A percentile compares a stretch with the other conserved stretches of the same genome.
These are phyloP conservation scores for Echeveria elegans DNA, from an alignment of 164 flowering plant species.

Conservation along the genomic window DNA sequence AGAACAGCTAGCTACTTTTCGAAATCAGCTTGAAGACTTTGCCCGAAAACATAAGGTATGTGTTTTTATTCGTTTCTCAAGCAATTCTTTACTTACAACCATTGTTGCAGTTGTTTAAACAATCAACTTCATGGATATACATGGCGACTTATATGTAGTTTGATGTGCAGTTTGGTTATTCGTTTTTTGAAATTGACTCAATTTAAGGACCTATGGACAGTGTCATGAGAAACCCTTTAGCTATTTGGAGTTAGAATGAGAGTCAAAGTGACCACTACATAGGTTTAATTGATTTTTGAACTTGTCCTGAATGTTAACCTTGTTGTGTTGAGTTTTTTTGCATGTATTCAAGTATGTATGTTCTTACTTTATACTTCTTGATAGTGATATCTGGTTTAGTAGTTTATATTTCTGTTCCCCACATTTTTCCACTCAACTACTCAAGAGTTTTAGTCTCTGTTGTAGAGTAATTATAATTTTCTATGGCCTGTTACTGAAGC, in stretches of 20 bases:
- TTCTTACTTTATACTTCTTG: too few relatives aligned
- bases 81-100: too few relatives aligned
- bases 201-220: background rate
- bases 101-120: background rate
- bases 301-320: too few relatives aligned
- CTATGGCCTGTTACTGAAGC: too few relatives aligned
- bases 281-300: too few relatives aligned
- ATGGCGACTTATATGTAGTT: background rate
- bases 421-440: too few relatives aligned
- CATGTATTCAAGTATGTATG: too few relatives aligned
- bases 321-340: too few relatives aligned
- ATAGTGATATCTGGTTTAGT: background rate
- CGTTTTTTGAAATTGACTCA: background rate
- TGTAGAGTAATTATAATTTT: too few relatives aligned
- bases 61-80: too few relatives aligned
- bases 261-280: too few relatives aligned
- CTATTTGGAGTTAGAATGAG: background rate
- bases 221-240: background rate
- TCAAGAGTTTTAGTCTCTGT: too few relatives aligned
- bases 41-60: conserved; percentile 96
- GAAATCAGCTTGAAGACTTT: conserved; percentile 87
- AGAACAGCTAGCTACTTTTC: conserved; percentile 83
- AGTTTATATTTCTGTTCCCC: background rate
- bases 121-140: background rate
- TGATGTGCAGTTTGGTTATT: background rate